phyloP scores from a whole-genome alignment of 1,284 basidiomycete species.

The Tylopilus sp. region DNA sequence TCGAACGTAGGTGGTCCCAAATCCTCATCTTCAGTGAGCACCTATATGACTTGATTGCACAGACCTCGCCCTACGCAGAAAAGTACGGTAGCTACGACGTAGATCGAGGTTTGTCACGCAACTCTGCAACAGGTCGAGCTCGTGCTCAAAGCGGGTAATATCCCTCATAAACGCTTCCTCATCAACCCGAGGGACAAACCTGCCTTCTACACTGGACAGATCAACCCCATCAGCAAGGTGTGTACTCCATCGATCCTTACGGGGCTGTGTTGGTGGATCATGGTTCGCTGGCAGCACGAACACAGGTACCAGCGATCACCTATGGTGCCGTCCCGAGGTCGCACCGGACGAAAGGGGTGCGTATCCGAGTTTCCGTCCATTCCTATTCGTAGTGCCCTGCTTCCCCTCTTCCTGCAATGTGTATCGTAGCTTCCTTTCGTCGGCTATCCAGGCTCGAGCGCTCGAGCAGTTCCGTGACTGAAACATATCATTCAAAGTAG shows the following conservation, averaged over 20 bases:
- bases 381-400: too few species aligned
- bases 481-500: too few species aligned
- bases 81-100: background rate
- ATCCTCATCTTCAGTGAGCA: too few species aligned
- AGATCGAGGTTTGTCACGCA: background rate
- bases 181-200: conserved; percentile 61
- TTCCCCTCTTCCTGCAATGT: too few species aligned
- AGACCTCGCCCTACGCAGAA: background rate
- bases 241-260: background rate
- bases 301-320: conserved; percentile 32
- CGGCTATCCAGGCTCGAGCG: too few species aligned
- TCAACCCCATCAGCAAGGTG: conserved; percentile 34
- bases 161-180: conserved; percentile 44
- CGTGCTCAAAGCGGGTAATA: conserved; percentile 53
- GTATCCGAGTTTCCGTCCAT: too few species aligned
- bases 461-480: too few species aligned
- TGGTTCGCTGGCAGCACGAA: background rate
- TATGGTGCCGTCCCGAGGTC: conserved; percentile 55
- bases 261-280: background rate
- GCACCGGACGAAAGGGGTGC: conserved; percentile 37
- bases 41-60: too few species aligned
- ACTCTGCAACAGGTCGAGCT: conserved; percentile 43
- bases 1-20: too few species aligned
- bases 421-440: too few species aligned
- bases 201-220: conserved; percentile 52